Percentiles rank a stretch among this genome's conserved stretches.
Conservation (phyloP, 805 yeast species). For the Teunomyces cretensis region DNA sequence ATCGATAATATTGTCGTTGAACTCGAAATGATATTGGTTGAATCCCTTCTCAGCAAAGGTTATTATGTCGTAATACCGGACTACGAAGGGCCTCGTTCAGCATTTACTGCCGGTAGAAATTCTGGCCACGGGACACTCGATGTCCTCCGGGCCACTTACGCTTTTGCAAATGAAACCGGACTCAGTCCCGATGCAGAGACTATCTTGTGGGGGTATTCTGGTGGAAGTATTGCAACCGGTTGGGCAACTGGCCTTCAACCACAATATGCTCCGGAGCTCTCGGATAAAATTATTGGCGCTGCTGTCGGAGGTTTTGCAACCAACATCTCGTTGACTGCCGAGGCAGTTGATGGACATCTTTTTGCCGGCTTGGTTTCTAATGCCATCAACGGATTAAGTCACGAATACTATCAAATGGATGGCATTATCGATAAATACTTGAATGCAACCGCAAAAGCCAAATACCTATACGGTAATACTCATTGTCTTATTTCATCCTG, state of each 20-base stretch:
- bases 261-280: slow-evolving; percentile 21
- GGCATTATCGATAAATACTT: slow-evolving; percentile 1
- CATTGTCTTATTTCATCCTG: background rate
- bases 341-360: slow-evolving; percentile 20
- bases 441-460: slow-evolving; percentile 5
- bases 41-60: slow-evolving; percentile 16
- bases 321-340: slow-evolving; percentile 26
- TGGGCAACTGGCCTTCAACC: slow-evolving; percentile 26
- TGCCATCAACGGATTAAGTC: slow-evolving; percentile 29
- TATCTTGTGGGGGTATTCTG: slow-evolving; percentile 24
- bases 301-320: slow-evolving; percentile 37
- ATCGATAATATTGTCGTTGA: slow-evolving; percentile 10
- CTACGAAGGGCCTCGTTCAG: slow-evolving; percentile 19
- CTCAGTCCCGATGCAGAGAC: slow-evolving; percentile 13
- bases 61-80: slow-evolving; percentile 21
- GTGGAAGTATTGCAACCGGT: slow-evolving; percentile 23
- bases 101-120: slow-evolving; percentile 19
- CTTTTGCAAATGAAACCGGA: slow-evolving; percentile 13
- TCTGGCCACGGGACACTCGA: slow-evolving; percentile 20
- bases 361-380: slow-evolving; percentile 29
- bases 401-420: slow-evolving; percentile 28
- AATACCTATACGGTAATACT: background rate
- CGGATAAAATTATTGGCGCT: slow-evolving; percentile 22
- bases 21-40: slow-evolving; percentile 15
- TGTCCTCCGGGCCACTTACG: slow-evolving; percentile 16